Evolutionary conservation across 208 protist species (phyloP).

Genomic region (Leishmania guyanensis): DNA sequence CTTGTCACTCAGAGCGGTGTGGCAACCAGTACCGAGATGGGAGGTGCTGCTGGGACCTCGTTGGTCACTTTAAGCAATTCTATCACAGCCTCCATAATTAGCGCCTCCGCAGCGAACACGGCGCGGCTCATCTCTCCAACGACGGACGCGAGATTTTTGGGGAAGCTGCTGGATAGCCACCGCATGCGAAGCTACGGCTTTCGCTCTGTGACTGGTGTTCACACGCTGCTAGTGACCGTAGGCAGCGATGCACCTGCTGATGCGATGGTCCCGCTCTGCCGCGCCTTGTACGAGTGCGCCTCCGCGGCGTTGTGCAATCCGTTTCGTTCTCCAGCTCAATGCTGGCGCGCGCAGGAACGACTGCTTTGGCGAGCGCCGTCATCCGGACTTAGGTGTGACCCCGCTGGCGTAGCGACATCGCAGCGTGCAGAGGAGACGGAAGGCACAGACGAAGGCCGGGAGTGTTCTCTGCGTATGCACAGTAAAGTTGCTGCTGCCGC

Average conservation of each 20-base stretch:
- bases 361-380: constrained; percentile 29
- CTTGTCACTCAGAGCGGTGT: constrained; percentile 3
- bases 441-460: constrained; percentile 5
- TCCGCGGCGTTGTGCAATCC: constrained; percentile 79
- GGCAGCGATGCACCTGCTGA: constrained; percentile 62
- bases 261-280: constrained; percentile 83
- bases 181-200: constrained; percentile 80
- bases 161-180: constrained; percentile 61
- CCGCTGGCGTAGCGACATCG: neutral
- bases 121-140: constrained; percentile 38
- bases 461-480: neutral
- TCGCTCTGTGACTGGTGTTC: constrained; percentile 72
- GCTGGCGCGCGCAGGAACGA: constrained; percentile 44
- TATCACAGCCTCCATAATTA: neutral
- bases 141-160: constrained; percentile 73
- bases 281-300: constrained; percentile 74
- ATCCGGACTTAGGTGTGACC: neutral
- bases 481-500: neutral
- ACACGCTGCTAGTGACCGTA: constrained; percentile 71
- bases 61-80: neutral
- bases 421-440: neutral
- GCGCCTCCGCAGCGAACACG: constrained; percentile 13
- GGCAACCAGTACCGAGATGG: neutral
- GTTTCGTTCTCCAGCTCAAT: constrained; percentile 53
- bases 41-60: neutral